phyloP scores from a whole-genome alignment of 1,284 basidiomycete genomes.

The Mycosarcoma maydis region DNA sequence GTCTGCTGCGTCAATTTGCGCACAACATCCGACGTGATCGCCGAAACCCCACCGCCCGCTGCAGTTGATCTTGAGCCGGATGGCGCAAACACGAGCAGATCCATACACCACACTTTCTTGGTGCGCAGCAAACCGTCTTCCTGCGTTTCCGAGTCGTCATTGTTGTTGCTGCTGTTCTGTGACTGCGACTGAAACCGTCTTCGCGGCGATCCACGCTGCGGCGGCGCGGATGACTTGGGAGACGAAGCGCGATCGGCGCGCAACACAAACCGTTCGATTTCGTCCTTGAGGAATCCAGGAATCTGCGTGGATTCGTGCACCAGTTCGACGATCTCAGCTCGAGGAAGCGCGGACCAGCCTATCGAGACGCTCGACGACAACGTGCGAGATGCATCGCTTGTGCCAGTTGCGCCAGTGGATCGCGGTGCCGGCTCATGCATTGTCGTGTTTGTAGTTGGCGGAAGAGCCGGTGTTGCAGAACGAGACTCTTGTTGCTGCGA shows the following conservation, averaged over 20 bases:
- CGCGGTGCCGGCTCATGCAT: neutral
- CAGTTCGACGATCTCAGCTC: slow-evolving; percentile 20
- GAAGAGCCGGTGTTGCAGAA: slow-evolving; percentile 20
- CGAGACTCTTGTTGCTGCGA: slow-evolving; percentile 18
- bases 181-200: slow-evolving; percentile 1
- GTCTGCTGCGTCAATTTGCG: slow-evolving; percentile 12
- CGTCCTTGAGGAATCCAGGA: slow-evolving; percentile 33
- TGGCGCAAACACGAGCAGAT: slow-evolving; percentile 16
- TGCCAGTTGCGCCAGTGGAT: neutral
- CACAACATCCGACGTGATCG: slow-evolving; percentile 14
- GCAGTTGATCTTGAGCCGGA: neutral
- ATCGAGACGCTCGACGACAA: slow-evolving; percentile 7
- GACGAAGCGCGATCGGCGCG: slow-evolving; percentile 19
- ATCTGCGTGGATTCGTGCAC: slow-evolving; percentile 33
- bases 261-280: slow-evolving; percentile 37
- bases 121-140: slow-evolving; percentile 37
- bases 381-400: neutral
- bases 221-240: neutral
- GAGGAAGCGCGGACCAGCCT: slow-evolving; percentile 31
- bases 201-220: neutral
- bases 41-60: neutral
- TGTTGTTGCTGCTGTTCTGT: slow-evolving; percentile 4
- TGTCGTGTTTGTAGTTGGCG: neutral
- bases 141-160: slow-evolving; percentile 41
- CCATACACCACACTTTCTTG: slow-evolving; percentile 39